phyloP scores from a whole-genome alignment of 2,329 filamentous ascomycete species.

The Penicillium sp. region DNA sequence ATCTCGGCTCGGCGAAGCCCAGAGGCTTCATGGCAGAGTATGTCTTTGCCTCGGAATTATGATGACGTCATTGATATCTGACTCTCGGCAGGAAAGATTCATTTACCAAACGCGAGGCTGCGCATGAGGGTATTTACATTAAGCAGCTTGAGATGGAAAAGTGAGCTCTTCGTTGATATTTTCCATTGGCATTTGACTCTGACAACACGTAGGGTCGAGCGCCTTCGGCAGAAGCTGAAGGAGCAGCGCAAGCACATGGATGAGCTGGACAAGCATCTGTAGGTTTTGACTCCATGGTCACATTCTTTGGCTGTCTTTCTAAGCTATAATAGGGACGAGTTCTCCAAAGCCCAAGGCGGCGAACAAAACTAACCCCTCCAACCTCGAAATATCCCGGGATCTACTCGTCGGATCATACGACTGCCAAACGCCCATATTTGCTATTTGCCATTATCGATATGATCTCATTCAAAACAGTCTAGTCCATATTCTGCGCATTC shows the following conservation, averaged over 20 bases:
- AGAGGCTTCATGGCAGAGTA: constrained; percentile 31
- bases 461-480: neutral
- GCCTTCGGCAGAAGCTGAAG: constrained; percentile 22
- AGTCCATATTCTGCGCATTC: neutral
- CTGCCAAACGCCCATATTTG: no score
- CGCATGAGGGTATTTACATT: constrained; percentile 21
- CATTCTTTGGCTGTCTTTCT: neutral
- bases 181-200: neutral
- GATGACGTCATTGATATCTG: constrained; percentile 25
- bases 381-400: neutral
- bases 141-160: constrained; percentile 25
- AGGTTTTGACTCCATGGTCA: neutral
- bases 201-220: constrained; percentile 12
- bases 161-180: constrained; percentile 3
- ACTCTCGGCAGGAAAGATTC: constrained; percentile 21
- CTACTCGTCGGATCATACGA: neutral
- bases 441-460: neutral
- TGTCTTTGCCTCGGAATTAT: constrained; percentile 7
- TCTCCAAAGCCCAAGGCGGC: constrained; percentile 17
- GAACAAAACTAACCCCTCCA: constrained; percentile 16
- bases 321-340: constrained; percentile 16
- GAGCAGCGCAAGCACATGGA: constrained; percentile 28
- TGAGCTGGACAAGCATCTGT: constrained; percentile 31
- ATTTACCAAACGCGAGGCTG: constrained; percentile 21
- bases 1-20: constrained; percentile 24